Evolutionary conservation across 345 rosid genomes (phyloP).

Genomic region (Excoecaria agallocha): DNA sequence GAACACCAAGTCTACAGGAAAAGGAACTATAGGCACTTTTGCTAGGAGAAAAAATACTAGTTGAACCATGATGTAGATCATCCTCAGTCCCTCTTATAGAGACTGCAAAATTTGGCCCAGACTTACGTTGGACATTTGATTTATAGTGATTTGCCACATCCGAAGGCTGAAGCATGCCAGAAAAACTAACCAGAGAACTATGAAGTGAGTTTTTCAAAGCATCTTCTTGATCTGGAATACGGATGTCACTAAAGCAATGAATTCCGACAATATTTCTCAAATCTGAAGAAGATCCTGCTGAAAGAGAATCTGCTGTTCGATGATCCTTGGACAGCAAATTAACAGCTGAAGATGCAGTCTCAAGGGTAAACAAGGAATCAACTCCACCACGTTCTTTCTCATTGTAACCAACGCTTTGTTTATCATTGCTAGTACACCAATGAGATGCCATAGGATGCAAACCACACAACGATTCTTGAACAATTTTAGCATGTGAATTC

Average conservation of each 20-base stretch:
- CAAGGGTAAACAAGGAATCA: slow-evolving; percentile 24
- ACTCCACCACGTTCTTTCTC: slow-evolving; percentile 22
- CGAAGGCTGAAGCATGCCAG: slow-evolving; percentile 18
- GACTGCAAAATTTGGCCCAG: slow-evolving; percentile 1
- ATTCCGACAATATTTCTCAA: slow-evolving; percentile 13
- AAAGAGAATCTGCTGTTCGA: slow-evolving; percentile 8
- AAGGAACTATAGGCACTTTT: slow-evolving; percentile 22
- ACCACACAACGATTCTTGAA: slow-evolving; percentile 25
- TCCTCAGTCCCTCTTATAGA: not conserved
- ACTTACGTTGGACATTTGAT: slow-evolving; percentile 10
- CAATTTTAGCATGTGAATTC: slow-evolving; percentile 18
- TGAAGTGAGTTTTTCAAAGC: slow-evolving; percentile 1
- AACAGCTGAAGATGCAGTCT: slow-evolving; percentile 32
- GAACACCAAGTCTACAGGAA: slow-evolving; percentile 20
- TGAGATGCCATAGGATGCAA: slow-evolving; percentile 57
- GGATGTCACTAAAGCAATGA: slow-evolving; percentile 14
- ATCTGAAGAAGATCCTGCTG: slow-evolving; percentile 30
- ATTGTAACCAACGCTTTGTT: slow-evolving; percentile 22
- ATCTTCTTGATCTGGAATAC: slow-evolving; percentile 18
- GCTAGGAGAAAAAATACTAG: slow-evolving; percentile 19
- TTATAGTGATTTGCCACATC: slow-evolving; percentile 14
- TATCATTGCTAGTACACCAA: slow-evolving; percentile 40
- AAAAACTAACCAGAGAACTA: slow-evolving; percentile 14
- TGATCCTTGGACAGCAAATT: slow-evolving; percentile 25
- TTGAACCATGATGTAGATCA: slow-evolving; percentile 14